Conservation (phyloP, 2,329 filamentous ascomycete species). For the Tolypocladium capitatum region DNA sequence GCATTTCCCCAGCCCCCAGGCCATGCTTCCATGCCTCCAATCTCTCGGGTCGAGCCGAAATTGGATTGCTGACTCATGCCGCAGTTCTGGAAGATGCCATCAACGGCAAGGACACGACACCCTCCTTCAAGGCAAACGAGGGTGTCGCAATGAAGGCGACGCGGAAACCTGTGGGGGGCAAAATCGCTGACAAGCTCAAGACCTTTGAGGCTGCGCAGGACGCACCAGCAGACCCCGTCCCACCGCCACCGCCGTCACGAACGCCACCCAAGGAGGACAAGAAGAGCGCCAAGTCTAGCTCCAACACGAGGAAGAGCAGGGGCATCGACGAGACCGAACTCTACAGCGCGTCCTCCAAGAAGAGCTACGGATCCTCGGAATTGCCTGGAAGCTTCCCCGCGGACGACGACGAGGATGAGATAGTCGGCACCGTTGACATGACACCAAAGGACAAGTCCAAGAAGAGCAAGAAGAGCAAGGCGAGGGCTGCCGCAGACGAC, state of each 20-base stretch:
- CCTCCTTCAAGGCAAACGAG: slow-evolving; percentile 21
- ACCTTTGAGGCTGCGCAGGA: slow-evolving; percentile 37
- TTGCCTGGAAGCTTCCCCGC: slow-evolving; percentile 44
- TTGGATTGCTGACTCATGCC: slow-evolving; percentile 37
- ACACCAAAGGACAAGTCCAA: slow-evolving; percentile 25
- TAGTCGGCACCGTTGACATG: slow-evolving; percentile 38
- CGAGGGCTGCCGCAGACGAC: slow-evolving; percentile 2
- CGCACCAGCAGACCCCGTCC: slow-evolving; percentile 20
- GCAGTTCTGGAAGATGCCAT: slow-evolving; percentile 31
- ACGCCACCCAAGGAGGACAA: slow-evolving; percentile 9
- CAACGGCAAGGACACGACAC: slow-evolving; percentile 25
- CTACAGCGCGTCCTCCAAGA: slow-evolving; percentile 19
- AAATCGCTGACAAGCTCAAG: slow-evolving; percentile 43
- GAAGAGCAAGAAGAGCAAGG: slow-evolving; percentile 23
- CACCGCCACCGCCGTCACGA: slow-evolving; percentile 26
- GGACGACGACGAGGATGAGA: slow-evolving; percentile 35
- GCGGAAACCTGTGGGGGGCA: slow-evolving; percentile 36
- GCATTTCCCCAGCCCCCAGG: slow-evolving; percentile 3
- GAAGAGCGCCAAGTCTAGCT: slow-evolving; percentile 22
- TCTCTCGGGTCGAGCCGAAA: slow-evolving; percentile 24
- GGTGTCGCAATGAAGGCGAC: slow-evolving; percentile 27
- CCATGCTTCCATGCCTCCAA: slow-evolving; percentile 1
- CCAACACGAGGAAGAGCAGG: slow-evolving; percentile 26
- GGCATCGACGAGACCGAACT: slow-evolving; percentile 18
- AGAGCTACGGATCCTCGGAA: slow-evolving; percentile 10